A percentile compares a stretch with the other conserved stretches of the same genome.
Evolutionary conservation across 306 rosid species (phyloP).

Genomic region (Prunus mume): DNA sequence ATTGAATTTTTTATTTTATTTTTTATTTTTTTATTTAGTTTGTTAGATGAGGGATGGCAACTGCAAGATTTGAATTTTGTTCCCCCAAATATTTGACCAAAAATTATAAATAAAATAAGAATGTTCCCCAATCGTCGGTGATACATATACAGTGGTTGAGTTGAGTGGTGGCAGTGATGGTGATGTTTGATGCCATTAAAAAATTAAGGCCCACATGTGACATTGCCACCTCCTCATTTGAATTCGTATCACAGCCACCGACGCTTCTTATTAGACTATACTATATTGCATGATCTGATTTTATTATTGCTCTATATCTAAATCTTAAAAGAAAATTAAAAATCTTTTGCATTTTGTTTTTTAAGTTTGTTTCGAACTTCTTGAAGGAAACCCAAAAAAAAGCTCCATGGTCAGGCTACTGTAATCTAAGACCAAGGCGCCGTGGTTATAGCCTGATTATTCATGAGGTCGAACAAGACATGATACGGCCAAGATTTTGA

Average conservation of each 20-base stretch:
- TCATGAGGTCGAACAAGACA: no score
- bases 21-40: not conserved
- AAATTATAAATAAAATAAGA: not conserved
- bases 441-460: no score
- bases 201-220: conserved; percentile 9
- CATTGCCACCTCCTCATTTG: not conserved
- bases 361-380: not conserved
- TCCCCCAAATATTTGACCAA: not conserved
- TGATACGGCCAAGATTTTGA: no score
- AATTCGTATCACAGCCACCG: conserved; percentile 13
- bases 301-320: no score
- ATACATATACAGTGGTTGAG: not conserved
- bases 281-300: no score
- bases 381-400: no score
- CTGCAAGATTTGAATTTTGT: not conserved
- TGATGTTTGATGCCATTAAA: not conserved
- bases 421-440: no score
- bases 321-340: not conserved
- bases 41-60: not conserved
- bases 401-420: no score
- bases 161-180: not conserved
- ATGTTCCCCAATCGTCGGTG: conserved; percentile 12
- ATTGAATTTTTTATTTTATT: not conserved
- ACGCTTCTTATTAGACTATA: conserved; percentile 1
- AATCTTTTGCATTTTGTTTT: not conserved